These are phyloP conservation scores for Hypoxylon sp. DNA, from an alignment of 2,329 filamentous ascomycete genomes.

Conservation along the genomic window DNA sequence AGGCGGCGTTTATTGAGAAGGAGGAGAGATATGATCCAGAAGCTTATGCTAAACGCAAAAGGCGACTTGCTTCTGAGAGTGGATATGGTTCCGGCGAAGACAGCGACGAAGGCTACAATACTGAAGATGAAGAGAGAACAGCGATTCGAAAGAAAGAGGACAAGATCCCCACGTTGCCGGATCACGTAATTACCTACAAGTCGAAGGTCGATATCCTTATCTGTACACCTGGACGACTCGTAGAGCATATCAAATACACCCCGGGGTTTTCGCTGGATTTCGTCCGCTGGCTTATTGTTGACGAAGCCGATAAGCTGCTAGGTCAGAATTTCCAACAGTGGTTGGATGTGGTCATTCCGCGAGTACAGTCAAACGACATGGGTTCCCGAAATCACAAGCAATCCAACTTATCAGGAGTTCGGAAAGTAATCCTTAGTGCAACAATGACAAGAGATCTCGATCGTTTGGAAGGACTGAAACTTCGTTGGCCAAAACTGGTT, in stretches of 20 bases:
- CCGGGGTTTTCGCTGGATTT: conserved; percentile 84
- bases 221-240: conserved; percentile 90
- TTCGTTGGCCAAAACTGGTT: conserved; percentile 82
- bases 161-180: conserved; percentile 61
- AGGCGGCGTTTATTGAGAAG: conserved; percentile 61
- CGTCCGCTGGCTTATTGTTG: conserved; percentile 90
- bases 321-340: conserved; percentile 95
- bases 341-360: conserved; percentile 80
- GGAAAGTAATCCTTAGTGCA: conserved; percentile 90
- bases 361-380: conserved; percentile 64
- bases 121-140: conserved; percentile 52
- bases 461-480: conserved; percentile 79
- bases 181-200: conserved; percentile 75
- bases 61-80: conserved; percentile 62
- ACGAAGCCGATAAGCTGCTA: conserved; percentile 93
- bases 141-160: conserved; percentile 51
- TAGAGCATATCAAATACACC: conserved; percentile 90
- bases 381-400: conserved; percentile 69
- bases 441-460: conserved; percentile 92
- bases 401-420: conserved; percentile 69
- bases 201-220: conserved; percentile 90
- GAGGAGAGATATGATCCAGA: conserved; percentile 75
- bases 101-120: conserved; percentile 57
- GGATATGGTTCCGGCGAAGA: conserved; percentile 55
- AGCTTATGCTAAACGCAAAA: conserved; percentile 60